Evolutionary conservation across 2,329 filamentous ascomycete species (phyloP).

Genomic region (Blastomyces parvus): DNA sequence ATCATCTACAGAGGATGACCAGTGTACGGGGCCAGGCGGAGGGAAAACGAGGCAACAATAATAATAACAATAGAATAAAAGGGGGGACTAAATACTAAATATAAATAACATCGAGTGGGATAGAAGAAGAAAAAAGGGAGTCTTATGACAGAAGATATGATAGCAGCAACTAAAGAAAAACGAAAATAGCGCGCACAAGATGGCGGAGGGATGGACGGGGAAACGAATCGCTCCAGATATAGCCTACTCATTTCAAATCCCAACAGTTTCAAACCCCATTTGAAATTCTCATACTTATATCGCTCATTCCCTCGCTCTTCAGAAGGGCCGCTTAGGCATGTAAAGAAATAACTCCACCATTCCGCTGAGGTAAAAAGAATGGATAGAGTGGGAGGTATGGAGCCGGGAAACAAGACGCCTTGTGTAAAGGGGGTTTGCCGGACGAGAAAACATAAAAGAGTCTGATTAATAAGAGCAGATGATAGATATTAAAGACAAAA

Average conservation of each 20-base stretch:
- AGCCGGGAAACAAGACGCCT: background rate
- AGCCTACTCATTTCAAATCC: conserved; percentile 18
- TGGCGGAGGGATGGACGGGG: background rate
- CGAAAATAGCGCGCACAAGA: background rate
- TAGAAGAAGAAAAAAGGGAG: background rate
- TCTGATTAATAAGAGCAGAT: background rate
- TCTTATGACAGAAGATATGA: background rate
- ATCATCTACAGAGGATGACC: background rate
- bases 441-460: background rate
- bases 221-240: conserved; percentile 7
- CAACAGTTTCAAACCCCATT: conserved; percentile 1
- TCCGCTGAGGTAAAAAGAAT: background rate
- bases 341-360: background rate
- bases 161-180: background rate
- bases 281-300: background rate
- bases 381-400: background rate
- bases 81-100: background rate
- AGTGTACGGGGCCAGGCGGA: conserved; percentile 9
- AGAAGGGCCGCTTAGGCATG: background rate
- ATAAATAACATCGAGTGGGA: background rate
- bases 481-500: background rate
- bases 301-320: background rate
- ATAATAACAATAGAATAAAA: background rate
- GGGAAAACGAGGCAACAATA: conserved; percentile 13
- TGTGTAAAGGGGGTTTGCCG: background rate